Evolutionary conservation across 2,329 filamentous ascomycete species (phyloP), one percentile per base, ranked within the genome.

Genomic region (Chaetomium globosum): DNA sequence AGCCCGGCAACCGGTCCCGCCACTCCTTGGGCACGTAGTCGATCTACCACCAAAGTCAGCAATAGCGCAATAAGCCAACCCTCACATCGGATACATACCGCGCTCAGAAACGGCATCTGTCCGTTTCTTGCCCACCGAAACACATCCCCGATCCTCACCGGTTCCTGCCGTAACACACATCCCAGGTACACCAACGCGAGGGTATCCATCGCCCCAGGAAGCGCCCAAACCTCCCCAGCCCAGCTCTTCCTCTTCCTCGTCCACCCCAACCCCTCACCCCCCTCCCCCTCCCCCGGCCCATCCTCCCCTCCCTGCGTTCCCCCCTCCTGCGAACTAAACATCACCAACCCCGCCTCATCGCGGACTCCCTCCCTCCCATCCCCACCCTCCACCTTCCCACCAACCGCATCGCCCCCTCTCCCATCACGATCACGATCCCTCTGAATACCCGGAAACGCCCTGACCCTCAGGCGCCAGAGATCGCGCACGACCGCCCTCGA

Each of bases 401-500:
- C 56, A 39, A 67, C 80, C 58, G 49, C 65, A 23, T 60, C 63
- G 61, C 78, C 78, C 33, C 77, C 75, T 53, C 74, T 70, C 53
- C 74, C 71, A 16, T 39, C 36, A 77, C 33, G 77, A 75, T 54
- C 72, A 3, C 53, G 31, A 39, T 68, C 80, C 71, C 76, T 75
- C 56, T 79, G 79, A 26, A 91, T 79, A 55, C 81, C 83, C 57
- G 85, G 82, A 46, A 93, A 80, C 59, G 75, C 73, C 46, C 83
- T 78, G 2, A 82, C 80, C 5, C 92, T 86, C 59, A 97, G 79
- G 60, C 89, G 83, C 94, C 95, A 99, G 16, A 99, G 83, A 74
- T 97, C 93, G 65, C 88, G 86, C 5, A 96, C 87, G 10, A 96
- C 82, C 8, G 80, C 88, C 88, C 80, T 96, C 92, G 13, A 97